Base-by-base conservation (phyloP, 1,139 yeast genomes). In the Blastobotrys buckinghamii region DNA sequence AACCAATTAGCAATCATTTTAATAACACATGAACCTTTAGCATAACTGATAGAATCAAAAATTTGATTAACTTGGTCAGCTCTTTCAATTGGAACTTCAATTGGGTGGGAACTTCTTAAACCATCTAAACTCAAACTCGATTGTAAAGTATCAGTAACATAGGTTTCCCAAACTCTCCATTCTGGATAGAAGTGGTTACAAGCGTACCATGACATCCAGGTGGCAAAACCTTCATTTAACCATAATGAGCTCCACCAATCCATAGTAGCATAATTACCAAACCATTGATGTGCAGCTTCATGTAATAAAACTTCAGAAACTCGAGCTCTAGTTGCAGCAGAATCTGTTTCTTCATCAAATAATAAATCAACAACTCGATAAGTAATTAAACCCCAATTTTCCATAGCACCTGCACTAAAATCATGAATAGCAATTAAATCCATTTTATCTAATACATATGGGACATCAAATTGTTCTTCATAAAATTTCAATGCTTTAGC, bases 191-290 rank as follows among this genome's bases (percentile, higher is more conserved):
- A 72, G 55, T 74, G 69, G 66, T 82, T 79, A 55, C 83, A 81
- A 1, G 86, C 84, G 55, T 72, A 70, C 76, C 81, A 82, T 12
- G 86, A 82, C 63, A 81, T 82, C 84, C 86, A 84, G 45, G 92
- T 84, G 47, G 92, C 94, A 63, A 84, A 84, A 33, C 90, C 90
- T 69, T 84, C 92, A 65, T 84, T 84, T 55, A 84, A 73, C 92
- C 92, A 84, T 59, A 84, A 75, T 58, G 82, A 89, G 65, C 82
- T 87, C 92, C 92, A 84, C 84, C 87, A 84, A 54, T 82, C 81
- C 92, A 84, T 84, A 49, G 92, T 84, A 52, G 84, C 90, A 64
- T 83, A 73, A 69, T 84, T 81, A 53, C 92, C 92, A 61, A 84
- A 84, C 90, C 90, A 84, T 68, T 84, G 90, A 64, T 84, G 92